Evolutionary conservation across 768 basidiomycete species (phyloP), one percentile per base, ranked within the genome.

Genomic region (Hemileccinum rubropunctum): DNA sequence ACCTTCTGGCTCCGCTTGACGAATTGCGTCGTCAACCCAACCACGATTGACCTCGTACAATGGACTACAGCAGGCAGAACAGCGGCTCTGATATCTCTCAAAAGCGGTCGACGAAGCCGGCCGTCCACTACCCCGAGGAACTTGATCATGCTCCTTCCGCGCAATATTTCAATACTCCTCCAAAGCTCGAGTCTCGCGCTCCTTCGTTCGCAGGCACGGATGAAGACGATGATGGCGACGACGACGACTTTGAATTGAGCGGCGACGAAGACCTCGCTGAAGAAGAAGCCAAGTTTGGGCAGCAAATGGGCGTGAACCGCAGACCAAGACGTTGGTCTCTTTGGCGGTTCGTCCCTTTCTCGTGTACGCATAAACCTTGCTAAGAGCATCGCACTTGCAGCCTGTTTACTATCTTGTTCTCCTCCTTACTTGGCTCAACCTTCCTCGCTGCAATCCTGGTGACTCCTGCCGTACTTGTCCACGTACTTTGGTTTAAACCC

Each of bases 241-340:
- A 77, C 7, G 76, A 78, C 0, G 73, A 66, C 0, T 88, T 83
- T 51, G 83, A 91, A 62, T 89, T 88, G 88, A 84, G 82, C 34
- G 84, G 74, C 15, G 89, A 91, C 54, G 88, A 88, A 47, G 86
- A 91, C 59, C 71, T 91, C 15, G 79, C 76, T 0, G 82, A 89
- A 52, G 76, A 86, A 59, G 84, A 85, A 54, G 79, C 80, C 38
- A 83, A 81, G 60, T 86, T 83, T 43, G 79, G 77, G 62, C 68
- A 82, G 50, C 69, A 76, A 52, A 82, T 85, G 72, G 84, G 85
- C 21, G 62, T 71, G 6, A 60, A 71, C 12, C 73, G 76, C 58
- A 71, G 66, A 38, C 52, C 68, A 26, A 67, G 52, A 43, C 73
- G 73, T 23, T 86, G 78, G 77, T 75, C 81, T 23, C 45, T 76